A percentile compares a stretch with the other conserved stretches of the same genome.
These are phyloP conservation scores for Leucaena leucocephala DNA, from an alignment of 306 rosid genomes.

Conservation along the genomic window DNA sequence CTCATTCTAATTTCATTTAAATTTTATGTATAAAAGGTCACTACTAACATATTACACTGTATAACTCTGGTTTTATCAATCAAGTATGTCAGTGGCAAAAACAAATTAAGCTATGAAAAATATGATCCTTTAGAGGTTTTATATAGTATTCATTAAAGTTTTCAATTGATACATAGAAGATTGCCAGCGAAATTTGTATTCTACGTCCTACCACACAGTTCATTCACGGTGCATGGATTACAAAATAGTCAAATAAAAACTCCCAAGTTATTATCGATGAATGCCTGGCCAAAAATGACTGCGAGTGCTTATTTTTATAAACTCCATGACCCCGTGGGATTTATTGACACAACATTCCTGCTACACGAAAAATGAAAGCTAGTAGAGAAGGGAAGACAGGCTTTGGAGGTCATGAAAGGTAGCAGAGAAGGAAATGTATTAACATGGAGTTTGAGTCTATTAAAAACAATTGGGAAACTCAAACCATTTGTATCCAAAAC, in stretches of 20 bases:
- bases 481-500: constrained; percentile 35
- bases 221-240: not conserved
- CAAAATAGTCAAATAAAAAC: not conserved
- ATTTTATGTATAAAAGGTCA: too few species aligned
- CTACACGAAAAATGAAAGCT: not conserved
- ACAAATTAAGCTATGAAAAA: too few species aligned
- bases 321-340: not conserved
- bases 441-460: constrained; percentile 13
- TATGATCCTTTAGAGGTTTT: too few species aligned
- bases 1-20: too few species aligned
- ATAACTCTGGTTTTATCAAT: too few species aligned
- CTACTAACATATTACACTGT: too few species aligned
- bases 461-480: constrained; percentile 22
- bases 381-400: not conserved
- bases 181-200: too few species aligned
- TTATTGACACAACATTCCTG: not conserved
- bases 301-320: too few species aligned
- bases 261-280: not conserved
- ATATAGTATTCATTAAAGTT: too few species aligned
- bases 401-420: not conserved
- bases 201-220: too few species aligned
- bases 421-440: not conserved
- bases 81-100: too few species aligned
- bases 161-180: too few species aligned
- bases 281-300: not conserved